Evolutionary conservation across 257 asterid genomes (phyloP).

Genomic region (Petrea volubilis): DNA sequence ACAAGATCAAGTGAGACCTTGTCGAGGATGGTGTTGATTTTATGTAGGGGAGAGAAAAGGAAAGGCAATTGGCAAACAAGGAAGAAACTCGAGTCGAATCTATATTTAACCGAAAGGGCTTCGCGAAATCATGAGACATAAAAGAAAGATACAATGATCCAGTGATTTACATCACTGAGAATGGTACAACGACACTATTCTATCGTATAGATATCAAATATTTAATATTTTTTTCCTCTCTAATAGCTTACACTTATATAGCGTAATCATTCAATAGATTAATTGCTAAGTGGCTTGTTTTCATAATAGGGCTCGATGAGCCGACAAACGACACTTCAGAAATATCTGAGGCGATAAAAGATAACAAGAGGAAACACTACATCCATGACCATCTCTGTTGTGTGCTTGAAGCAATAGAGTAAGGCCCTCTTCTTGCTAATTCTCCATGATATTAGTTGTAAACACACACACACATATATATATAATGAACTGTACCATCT

Average conservation of each 20-base stretch:
- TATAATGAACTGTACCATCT: not conserved
- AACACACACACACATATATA: not conserved
- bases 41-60: constrained; percentile 31
- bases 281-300: too few species aligned
- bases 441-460: not conserved
- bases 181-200: constrained; percentile 6
- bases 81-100: constrained; percentile 32
- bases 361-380: constrained; percentile 37
- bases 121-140: constrained; percentile 27
- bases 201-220: not conserved
- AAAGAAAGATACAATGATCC: constrained; percentile 38
- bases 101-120: constrained; percentile 53
- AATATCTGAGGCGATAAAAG: constrained; percentile 33
- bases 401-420: constrained; percentile 28
- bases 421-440: too few species aligned
- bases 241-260: too few species aligned
- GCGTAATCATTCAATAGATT: too few species aligned
- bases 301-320: constrained; percentile 42
- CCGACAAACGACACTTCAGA: constrained; percentile 16
- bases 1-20: not conserved
- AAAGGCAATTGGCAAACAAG: constrained; percentile 37
- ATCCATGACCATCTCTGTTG: constrained; percentile 43
- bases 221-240: not conserved
- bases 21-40: not conserved
- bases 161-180: constrained; percentile 38